Base-by-base conservation (phyloP, 257 asterid species). In the Gentiana straminea region DNA sequence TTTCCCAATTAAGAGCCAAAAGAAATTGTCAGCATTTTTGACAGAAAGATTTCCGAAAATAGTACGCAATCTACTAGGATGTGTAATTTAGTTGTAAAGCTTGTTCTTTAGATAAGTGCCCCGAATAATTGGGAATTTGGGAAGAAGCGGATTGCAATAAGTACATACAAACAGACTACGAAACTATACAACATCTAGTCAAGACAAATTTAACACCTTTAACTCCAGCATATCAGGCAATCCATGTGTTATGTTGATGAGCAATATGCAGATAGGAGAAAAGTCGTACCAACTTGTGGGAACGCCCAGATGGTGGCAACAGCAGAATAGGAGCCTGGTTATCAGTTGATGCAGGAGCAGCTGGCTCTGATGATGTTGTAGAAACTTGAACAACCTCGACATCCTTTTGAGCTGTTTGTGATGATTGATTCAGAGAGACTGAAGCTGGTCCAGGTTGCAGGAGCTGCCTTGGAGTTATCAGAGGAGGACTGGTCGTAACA, bases 311-410 rank as follows among this genome's bases (percentile, higher is more conserved):
- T 7, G 79, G 68, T 5, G 98, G 98, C 51, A 79, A 75, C 1
- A 94, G 97, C 67, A 91, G 74, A 65, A 91, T 76, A 35, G 98
- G 97, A 34, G 90, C 95, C 66, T 81, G 92, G 69, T 84, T 84
- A 73, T 83, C 95, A 11, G 81, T 50, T 58, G 49, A 69, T 13
- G 48, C 70, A 1, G 88, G 70, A 44, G 60, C 81, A 33, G 77
- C 67, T 4, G 72, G 63, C 60, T 78, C 96, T 54, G 86, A 51
- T 46, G 82, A 57, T 59, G 79, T 64, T 2, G 86, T 75, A 54
- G 84, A 73, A 62, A 80, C 93, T 74, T 81, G 81, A 67, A 83
- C 93, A 59, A 85, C 93, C 72, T 91, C 95, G 54, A 87, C 97
- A 62, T 91, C 98, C 63, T 83, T 85, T 62, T 91, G 96, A n/a